Conservation (phyloP, 495 filamentous ascomycete species). For the Rhizodiscina lignyota region DNA sequence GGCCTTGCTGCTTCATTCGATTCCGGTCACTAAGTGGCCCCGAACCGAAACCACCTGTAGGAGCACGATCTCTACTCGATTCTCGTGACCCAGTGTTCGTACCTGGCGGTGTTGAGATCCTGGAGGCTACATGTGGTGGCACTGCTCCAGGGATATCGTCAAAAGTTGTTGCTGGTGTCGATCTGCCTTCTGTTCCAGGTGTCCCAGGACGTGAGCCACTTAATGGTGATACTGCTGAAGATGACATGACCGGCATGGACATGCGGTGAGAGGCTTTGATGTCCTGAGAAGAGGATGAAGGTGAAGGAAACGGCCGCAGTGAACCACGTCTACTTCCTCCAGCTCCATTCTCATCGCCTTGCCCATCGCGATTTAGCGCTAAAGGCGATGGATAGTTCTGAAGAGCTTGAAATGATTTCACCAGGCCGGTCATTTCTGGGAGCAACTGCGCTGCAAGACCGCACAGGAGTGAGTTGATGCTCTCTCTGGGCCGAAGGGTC, state of each 20-base stretch:
- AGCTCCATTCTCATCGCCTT: neutral
- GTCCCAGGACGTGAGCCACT: slow-evolving; percentile 18
- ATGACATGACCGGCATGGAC: slow-evolving; percentile 57
- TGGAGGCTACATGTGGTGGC: slow-evolving; percentile 3
- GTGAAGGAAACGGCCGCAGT: slow-evolving; percentile 9
- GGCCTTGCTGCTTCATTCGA: slow-evolving; percentile 67
- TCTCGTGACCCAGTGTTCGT: slow-evolving; percentile 12
- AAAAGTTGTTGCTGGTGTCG: slow-evolving; percentile 42
- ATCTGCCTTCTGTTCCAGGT: slow-evolving; percentile 14
- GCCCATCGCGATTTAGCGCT: slow-evolving; percentile 17
- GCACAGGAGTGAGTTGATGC: slow-evolving; percentile 87
- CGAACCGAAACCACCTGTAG: slow-evolving; percentile 71
- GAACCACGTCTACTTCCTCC: neutral
- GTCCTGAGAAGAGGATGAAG: slow-evolving; percentile 32
- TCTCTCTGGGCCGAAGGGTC: slow-evolving; percentile 57
- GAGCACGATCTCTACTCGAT: slow-evolving; percentile 57
- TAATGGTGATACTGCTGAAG: slow-evolving; percentile 22
- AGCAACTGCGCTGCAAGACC: slow-evolving; percentile 74
- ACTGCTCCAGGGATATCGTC: slow-evolving; percentile 45
- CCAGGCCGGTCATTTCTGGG: slow-evolving; percentile 73
- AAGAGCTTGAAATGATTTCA: slow-evolving; percentile 67
- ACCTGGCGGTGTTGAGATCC: slow-evolving; percentile 7
- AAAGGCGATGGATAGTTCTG: slow-evolving; percentile 64
- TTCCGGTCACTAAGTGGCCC: slow-evolving; percentile 55
- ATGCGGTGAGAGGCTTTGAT: slow-evolving; percentile 41